phyloP scores from a whole-genome alignment of 441 rosid genomes.

The Theobroma grandiflorum region DNA sequence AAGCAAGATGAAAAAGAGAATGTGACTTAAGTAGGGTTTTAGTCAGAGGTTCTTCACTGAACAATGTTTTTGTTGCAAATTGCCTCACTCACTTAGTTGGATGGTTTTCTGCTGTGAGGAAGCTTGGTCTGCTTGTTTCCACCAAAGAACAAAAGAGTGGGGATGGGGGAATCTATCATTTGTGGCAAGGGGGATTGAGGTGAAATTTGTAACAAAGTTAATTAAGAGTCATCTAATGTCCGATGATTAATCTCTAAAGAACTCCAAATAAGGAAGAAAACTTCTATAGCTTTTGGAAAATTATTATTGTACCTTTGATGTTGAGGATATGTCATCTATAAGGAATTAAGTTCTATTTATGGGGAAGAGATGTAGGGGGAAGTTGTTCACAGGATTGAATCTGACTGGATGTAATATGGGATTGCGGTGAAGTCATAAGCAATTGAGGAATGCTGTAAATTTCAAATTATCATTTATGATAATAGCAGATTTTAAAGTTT shows the following conservation, averaged over 20 bases:
- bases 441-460: neutral
- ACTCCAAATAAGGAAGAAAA: neutral
- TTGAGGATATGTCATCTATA: neutral
- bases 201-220: neutral
- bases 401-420: neutral
- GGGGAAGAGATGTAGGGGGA: neutral
- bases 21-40: constrained; percentile 3
- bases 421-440: neutral
- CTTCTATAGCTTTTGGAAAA: neutral
- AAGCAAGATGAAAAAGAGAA: neutral
- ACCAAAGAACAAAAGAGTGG: neutral
- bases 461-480: constrained; percentile 8
- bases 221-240: neutral
- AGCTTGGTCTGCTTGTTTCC: neutral
- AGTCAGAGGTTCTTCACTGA: neutral
- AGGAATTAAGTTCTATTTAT: neutral
- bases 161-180: neutral
- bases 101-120: constrained; percentile 6
- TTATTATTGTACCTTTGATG: neutral
- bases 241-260: constrained; percentile 14
- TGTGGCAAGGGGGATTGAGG: neutral
- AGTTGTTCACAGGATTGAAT: constrained; percentile 1
- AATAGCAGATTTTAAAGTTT: neutral
- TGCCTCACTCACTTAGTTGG: neutral
- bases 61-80: neutral